Percentiles rank a stretch among this genome's conserved stretches.
phyloP scores from a whole-genome alignment of 129 eudicot species.

The Erigeron canadensis region DNA sequence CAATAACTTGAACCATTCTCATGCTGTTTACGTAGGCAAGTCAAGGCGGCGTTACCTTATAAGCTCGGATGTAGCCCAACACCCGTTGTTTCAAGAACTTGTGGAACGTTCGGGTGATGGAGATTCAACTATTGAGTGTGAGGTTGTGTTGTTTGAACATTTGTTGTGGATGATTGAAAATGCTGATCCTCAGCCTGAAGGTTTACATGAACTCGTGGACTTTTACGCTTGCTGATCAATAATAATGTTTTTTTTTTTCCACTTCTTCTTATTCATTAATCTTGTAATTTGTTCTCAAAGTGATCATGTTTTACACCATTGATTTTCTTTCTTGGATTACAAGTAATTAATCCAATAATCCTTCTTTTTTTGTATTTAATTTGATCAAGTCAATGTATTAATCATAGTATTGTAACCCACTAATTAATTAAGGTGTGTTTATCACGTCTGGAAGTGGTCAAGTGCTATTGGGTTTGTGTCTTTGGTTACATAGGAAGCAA shows the following conservation, averaged over 20 bases:
- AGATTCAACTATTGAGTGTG: constrained; percentile 34
- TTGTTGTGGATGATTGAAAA: constrained; percentile 44
- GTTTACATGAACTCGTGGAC: constrained; percentile 39
- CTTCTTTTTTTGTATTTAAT: not conserved
- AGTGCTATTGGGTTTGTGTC: not conserved
- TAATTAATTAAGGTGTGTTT: not conserved
- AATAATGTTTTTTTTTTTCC: not conserved
- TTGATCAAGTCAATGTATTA: constrained; percentile 9
- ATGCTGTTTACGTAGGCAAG: constrained; percentile 42
- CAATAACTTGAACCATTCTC: constrained; percentile 23
- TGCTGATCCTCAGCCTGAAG: constrained; percentile 39
- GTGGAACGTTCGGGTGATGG: constrained; percentile 37
- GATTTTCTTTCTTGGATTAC: constrained; percentile 26
- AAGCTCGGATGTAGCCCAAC: constrained; percentile 35
- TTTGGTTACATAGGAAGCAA: not conserved
- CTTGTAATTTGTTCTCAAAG: constrained; percentile 20
- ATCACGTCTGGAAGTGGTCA: constrained; percentile 15
- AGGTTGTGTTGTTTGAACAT: constrained; percentile 45
- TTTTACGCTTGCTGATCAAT: constrained; percentile 29
- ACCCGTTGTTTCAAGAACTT: constrained; percentile 41
- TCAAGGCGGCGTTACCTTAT: constrained; percentile 38
- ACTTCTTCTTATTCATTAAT: constrained; percentile 12
- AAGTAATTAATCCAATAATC: constrained; percentile 31
- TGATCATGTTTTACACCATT: constrained; percentile 20
- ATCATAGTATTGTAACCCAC: constrained; percentile 6